Evolutionary conservation across 257 asterid species (phyloP), one percentile per base, ranked within the genome.

Genomic region (Rubia yunnanensis): DNA sequence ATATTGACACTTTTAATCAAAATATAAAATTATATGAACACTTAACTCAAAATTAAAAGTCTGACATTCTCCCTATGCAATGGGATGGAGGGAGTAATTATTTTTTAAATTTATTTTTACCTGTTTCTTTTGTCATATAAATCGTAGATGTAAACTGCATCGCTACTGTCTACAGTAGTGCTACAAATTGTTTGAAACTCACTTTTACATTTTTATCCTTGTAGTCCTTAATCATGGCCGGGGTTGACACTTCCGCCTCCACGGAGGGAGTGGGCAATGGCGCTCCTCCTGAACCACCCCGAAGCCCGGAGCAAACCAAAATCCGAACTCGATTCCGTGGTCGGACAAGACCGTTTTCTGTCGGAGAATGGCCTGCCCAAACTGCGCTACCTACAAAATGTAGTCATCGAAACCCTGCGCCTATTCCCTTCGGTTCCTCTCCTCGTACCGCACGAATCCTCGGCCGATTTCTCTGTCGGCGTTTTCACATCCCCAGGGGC

Each of bases 241-340:
- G 85, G 4, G 76, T 83, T 10, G 76, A 83, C 23, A 83, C 83
- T 2, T 48, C 82, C 2, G 38, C 82, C 11, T 58, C 68, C 10
- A 75, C 88, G 0, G 36, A 73, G 67, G n/a, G 85, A 83, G 35
- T 80, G 83, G 88, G 83, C 82, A n/a, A 69, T 82, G 41, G 56
- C 87, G 48, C 71, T 77, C 2, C 27, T 82, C 26, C 72, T 82
- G 20, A 82, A 77, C 69, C 63, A 72, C 36, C 83, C 85, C 0
- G 73, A 74, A 14, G 62, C 65, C 20, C 20, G 70, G 35, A 31
- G 56, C 5, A 77, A 63, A 65, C 77, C 77, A 0, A 20, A 22
- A 59, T 7, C 20, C 11, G 85, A 82, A 68, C 60, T 80, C 5
- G 73, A 75, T 23, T 50, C 1, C n/a, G 10, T 5, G 0, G 63